These are phyloP conservation scores for Sphaerulina populicola DNA, from an alignment of 2,329 filamentous ascomycete genomes.

Conservation along the genomic window DNA sequence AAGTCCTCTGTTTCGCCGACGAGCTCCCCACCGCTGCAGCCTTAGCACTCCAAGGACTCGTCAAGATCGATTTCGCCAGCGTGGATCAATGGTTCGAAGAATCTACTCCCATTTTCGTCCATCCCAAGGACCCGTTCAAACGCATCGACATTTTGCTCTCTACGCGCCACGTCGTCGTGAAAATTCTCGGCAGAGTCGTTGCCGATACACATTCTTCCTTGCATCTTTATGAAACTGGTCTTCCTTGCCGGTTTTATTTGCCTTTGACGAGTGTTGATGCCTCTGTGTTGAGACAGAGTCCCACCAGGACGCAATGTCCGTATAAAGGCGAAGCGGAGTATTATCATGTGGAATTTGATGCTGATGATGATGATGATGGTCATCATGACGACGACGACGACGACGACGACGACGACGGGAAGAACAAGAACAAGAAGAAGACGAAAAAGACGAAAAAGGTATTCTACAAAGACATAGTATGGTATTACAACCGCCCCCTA, in stretches of 20 bases:
- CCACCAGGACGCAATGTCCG: slow-evolving; percentile 51
- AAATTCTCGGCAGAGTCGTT: slow-evolving; percentile 41
- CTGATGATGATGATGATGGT: slow-evolving; percentile 33
- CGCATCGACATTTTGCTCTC: slow-evolving; percentile 55
- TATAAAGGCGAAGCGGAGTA: slow-evolving; percentile 61
- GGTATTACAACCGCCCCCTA: slow-evolving; percentile 55
- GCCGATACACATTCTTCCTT: slow-evolving; percentile 40
- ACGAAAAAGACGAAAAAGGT: too few relatives aligned
- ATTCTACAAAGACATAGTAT: slow-evolving; percentile 46
- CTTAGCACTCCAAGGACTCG: slow-evolving; percentile 15
- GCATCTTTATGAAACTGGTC: slow-evolving; percentile 53
- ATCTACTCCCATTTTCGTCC: slow-evolving; percentile 51
- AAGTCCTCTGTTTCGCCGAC: slow-evolving; percentile 19
- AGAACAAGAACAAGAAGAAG: too few relatives aligned
- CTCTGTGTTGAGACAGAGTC: slow-evolving; percentile 42
- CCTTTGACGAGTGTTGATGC: slow-evolving; percentile 46
- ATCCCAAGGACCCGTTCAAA: slow-evolving; percentile 61
- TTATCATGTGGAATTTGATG: slow-evolving; percentile 46
- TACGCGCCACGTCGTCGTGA: slow-evolving; percentile 46
- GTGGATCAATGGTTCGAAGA: slow-evolving; percentile 50
- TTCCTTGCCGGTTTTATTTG: slow-evolving; percentile 54
- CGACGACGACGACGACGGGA: too few relatives aligned
- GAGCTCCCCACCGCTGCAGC: slow-evolving; percentile 14
- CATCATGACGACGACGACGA: too few relatives aligned
- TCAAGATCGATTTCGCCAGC: slow-evolving; percentile 25